These are phyloP conservation scores for Nakazawaea ishiwadae DNA, from an alignment of 805 yeast genomes.

Conservation along the genomic window DNA sequence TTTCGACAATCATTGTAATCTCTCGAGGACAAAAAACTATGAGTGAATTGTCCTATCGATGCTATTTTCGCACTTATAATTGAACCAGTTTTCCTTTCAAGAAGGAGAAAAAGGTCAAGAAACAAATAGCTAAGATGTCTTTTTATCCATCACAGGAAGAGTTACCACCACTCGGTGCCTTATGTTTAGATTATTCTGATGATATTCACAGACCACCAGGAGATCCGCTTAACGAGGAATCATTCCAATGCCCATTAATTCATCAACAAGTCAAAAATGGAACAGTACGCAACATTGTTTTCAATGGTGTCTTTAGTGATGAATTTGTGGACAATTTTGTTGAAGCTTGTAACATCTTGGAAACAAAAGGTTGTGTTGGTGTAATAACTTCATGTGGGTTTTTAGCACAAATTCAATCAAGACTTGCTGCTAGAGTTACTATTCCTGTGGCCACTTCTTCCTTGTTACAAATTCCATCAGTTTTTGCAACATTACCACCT, in stretches of 20 bases:
- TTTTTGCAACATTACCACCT: conserved; percentile 17
- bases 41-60: no score
- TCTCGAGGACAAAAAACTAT: no score
- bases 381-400: conserved; percentile 32
- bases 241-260: conserved; percentile 23
- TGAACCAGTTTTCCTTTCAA: no score
- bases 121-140: no score
- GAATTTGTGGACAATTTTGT: conserved; percentile 23
- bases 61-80: no score
- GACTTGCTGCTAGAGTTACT: conserved; percentile 18
- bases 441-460: conserved; percentile 30
- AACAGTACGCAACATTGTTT: conserved; percentile 24
- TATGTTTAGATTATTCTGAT: conserved; percentile 25
- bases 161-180: conserved; percentile 24
- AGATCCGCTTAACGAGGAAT: conserved; percentile 22
- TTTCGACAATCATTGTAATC: no score
- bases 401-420: conserved; percentile 25
- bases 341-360: conserved; percentile 22
- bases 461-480: conserved; percentile 26
- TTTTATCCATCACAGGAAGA: conserved; percentile 17
- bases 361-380: conserved; percentile 28
- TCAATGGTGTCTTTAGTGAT: conserved; percentile 18
- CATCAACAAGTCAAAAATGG: conserved; percentile 21
- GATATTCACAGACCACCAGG: conserved; percentile 30
- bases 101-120: neutral